Percentiles rank a stretch among this genome's conserved stretches.
These are phyloP conservation scores for Tripterygium wilfordii DNA, from an alignment of 177 flowering plant species.

Conservation along the genomic window DNA sequence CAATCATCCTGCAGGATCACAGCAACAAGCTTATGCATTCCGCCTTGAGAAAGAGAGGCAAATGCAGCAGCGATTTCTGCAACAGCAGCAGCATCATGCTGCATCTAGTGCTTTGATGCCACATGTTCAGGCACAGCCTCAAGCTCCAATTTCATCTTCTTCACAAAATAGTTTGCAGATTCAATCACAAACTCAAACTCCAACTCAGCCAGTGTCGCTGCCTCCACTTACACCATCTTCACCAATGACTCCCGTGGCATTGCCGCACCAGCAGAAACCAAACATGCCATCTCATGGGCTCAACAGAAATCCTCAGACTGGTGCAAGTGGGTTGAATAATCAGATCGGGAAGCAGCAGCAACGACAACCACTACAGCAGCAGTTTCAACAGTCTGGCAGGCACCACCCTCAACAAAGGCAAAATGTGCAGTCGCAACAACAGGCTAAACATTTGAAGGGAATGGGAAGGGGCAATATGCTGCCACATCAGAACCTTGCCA, in stretches of 20 bases:
- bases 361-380: conserved; percentile 55
- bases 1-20: conserved; percentile 38
- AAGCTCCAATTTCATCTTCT: conserved; percentile 56
- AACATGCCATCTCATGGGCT: conserved; percentile 48
- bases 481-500: conserved; percentile 46
- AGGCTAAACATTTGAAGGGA: conserved; percentile 61
- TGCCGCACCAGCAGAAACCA: conserved; percentile 64
- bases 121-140: conserved; percentile 47
- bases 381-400: conserved; percentile 55
- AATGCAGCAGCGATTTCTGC: conserved; percentile 45
- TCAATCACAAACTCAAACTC: conserved; percentile 47
- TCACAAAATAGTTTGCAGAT: conserved; percentile 53
- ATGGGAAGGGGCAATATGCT: conserved; percentile 56
- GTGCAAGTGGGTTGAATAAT: conserved; percentile 36
- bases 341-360: conserved; percentile 71
- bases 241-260: conserved; percentile 44
- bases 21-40: conserved; percentile 56
- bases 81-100: no score
- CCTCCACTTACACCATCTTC: conserved; percentile 48
- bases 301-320: conserved; percentile 40
- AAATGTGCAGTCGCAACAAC: conserved; percentile 51
- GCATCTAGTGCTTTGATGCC: conserved; percentile 49
- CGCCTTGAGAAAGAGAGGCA: conserved; percentile 80
- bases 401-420: conserved; percentile 67
- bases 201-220: conserved; percentile 41